These are phyloP conservation scores for Hemileccinum impolitum DNA, from an alignment of 768 basidiomycete genomes.

Conservation along the genomic window DNA sequence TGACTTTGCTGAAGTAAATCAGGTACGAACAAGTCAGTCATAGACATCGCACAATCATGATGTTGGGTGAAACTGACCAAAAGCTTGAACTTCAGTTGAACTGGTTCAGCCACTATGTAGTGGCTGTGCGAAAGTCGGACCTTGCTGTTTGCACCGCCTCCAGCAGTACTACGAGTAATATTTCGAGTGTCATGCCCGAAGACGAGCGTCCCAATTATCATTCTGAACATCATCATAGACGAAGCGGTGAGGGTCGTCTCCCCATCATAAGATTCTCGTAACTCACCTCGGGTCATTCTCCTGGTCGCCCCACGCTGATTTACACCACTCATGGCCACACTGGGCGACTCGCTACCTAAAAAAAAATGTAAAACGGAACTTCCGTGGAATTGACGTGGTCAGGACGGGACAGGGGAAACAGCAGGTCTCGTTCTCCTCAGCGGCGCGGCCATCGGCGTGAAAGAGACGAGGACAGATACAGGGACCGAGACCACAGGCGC, in stretches of 20 bases:
- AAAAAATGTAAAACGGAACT: slow-evolving; percentile 2
- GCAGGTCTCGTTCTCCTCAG: slow-evolving; percentile 26
- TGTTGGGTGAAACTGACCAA: too few relatives aligned
- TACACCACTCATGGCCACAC: slow-evolving; percentile 7
- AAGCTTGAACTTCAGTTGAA: too few relatives aligned
- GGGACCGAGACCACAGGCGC: slow-evolving; percentile 9
- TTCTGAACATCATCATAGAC: slow-evolving; percentile 11
- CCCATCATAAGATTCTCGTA: slow-evolving; percentile 1
- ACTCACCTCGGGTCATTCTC: slow-evolving; percentile 23
- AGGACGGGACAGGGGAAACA: slow-evolving; percentile 21
- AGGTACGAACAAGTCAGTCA: too few relatives aligned
- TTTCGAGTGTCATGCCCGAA: too few relatives aligned
- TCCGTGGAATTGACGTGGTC: background rate
- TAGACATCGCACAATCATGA: too few relatives aligned
- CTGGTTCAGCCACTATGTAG: background rate
- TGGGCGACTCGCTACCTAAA: slow-evolving; percentile 17
- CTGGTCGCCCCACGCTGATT: slow-evolving; percentile 21
- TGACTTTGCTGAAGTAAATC: too few relatives aligned
- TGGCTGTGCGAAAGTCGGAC: slow-evolving; percentile 6
- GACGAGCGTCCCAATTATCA: slow-evolving; percentile 6
- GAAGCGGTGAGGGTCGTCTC: slow-evolving; percentile 23
- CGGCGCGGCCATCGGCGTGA: slow-evolving; percentile 8
- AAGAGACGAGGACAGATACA: slow-evolving; percentile 5
- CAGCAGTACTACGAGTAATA: too few relatives aligned
- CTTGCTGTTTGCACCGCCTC: too few relatives aligned